A percentile compares a stretch with the other conserved stretches of the same genome.
These are phyloP conservation scores for Arachnomyces sp. DNA, from an alignment of 2,329 filamentous ascomycete genomes.

Conservation along the genomic window DNA sequence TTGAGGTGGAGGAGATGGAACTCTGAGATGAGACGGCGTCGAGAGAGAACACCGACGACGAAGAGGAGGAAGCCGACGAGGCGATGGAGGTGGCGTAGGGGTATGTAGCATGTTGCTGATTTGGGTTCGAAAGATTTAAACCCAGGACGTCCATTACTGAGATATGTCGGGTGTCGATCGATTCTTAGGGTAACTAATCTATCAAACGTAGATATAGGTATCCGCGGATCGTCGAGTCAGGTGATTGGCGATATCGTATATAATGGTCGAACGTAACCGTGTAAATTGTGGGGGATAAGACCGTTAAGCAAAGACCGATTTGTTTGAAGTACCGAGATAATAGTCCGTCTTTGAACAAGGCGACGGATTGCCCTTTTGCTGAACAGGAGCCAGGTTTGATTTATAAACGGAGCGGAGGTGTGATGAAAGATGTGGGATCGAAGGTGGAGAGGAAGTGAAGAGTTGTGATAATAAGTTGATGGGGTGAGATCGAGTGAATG, in stretches of 20 bases:
- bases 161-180: constrained; percentile 26
- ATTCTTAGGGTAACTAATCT: background rate
- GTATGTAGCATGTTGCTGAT: constrained; percentile 30
- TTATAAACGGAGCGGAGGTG: constrained; percentile 1
- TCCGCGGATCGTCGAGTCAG: background rate
- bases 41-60: constrained; percentile 71
- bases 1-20: constrained; percentile 62
- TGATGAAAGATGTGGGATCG: background rate
- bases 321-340: constrained; percentile 6
- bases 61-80: constrained; percentile 68
- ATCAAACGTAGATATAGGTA: background rate
- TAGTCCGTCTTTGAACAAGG: constrained; percentile 14
- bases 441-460: background rate
- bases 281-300: constrained; percentile 8
- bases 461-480: too few relatives aligned
- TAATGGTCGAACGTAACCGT: constrained; percentile 6
- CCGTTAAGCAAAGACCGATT: constrained; percentile 13
- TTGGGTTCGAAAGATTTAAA: constrained; percentile 33
- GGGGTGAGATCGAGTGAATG: background rate
- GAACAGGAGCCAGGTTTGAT: constrained; percentile 9
- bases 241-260: background rate
- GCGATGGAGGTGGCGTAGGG: constrained; percentile 65
- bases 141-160: constrained; percentile 38
- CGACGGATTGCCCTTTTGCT: constrained; percentile 11
- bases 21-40: constrained; percentile 56